These are phyloP conservation scores for Trichoderma sp. DNA, from an alignment of 2,329 filamentous ascomycete genomes.

Conservation along the genomic window DNA sequence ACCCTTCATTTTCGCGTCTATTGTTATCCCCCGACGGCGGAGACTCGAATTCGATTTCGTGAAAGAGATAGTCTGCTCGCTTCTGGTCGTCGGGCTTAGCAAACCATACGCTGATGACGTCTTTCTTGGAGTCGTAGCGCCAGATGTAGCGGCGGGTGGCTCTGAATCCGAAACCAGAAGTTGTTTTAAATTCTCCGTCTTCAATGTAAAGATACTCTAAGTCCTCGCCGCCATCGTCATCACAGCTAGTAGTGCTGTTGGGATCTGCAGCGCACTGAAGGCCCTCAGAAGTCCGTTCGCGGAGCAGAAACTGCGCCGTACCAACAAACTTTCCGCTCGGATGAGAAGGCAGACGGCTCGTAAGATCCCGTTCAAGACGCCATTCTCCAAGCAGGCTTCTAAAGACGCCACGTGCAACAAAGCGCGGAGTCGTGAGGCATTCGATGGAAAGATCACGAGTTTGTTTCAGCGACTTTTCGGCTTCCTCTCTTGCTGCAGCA, in stretches of 20 bases:
- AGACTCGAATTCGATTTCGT: conserved; percentile 66
- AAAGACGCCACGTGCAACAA: conserved; percentile 69
- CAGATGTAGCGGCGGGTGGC: conserved; percentile 72
- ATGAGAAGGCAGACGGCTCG: conserved; percentile 58
- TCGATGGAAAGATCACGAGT: conserved; percentile 49
- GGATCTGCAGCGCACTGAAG: conserved; percentile 40
- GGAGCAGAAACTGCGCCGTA: conserved; percentile 65
- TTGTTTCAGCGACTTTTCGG: conserved; percentile 50
- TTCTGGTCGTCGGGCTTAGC: conserved; percentile 64
- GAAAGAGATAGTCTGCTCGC: conserved; percentile 74
- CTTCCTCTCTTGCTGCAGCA: conserved; percentile 45
- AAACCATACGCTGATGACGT: conserved; percentile 74
- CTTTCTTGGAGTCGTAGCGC: conserved; percentile 65
- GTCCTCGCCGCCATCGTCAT: conserved; percentile 40
- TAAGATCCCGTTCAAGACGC: conserved; percentile 63
- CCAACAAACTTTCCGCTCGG: conserved; percentile 69
- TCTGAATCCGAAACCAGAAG: conserved; percentile 59
- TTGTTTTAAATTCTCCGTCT: conserved; percentile 65
- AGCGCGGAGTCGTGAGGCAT: conserved; percentile 51
- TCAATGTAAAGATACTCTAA: conserved; percentile 71
- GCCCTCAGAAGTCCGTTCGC: conserved; percentile 61
- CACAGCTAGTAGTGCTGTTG: not conserved
- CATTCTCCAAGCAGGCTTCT: conserved; percentile 71
- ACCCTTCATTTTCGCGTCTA: conserved; percentile 47
- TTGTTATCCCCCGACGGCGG: conserved; percentile 35